phyloP scores from a whole-genome alignment of 768 basidiomycete genomes.

The Termitomyces heimii region DNA sequence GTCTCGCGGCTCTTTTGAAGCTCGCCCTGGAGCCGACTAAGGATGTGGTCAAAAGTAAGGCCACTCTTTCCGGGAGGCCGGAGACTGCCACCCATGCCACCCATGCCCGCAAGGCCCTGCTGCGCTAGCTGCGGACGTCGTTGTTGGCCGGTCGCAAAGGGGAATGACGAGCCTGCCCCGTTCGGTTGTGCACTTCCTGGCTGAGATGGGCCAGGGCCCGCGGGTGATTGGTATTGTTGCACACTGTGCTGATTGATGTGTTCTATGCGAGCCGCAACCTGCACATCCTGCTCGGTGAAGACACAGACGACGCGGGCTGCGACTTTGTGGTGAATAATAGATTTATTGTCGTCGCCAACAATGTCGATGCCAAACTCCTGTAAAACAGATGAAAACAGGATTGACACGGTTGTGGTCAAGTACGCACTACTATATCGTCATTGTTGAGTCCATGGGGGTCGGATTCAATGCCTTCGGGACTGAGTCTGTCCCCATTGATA shows the following conservation, averaged over 20 bases:
- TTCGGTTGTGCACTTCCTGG: slow-evolving; percentile 14
- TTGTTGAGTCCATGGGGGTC: slow-evolving; percentile 92
- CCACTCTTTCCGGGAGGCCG: slow-evolving; percentile 78
- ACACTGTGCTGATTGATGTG: slow-evolving; percentile 54
- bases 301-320: slow-evolving; percentile 91
- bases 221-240: slow-evolving; percentile 27
- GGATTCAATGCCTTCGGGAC: slow-evolving; percentile 83
- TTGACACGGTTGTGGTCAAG: neutral
- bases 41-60: slow-evolving; percentile 87
- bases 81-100: slow-evolving; percentile 69
- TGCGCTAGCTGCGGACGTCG: slow-evolving; percentile 54
- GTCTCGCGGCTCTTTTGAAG: slow-evolving; percentile 96
- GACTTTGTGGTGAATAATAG: slow-evolving; percentile 97
- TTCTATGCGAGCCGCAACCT: slow-evolving; percentile 64
- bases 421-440: slow-evolving; percentile 90
- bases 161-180: slow-evolving; percentile 14
- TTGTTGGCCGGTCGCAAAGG: slow-evolving; percentile 31
- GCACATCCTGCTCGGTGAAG: slow-evolving; percentile 80
- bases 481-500: slow-evolving; percentile 92
- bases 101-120: slow-evolving; percentile 64
- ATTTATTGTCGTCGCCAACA: slow-evolving; percentile 96
- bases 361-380: slow-evolving; percentile 99
- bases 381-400: slow-evolving; percentile 1
- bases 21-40: slow-evolving; percentile 84
- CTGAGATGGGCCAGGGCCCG: slow-evolving; percentile 9